These are phyloP conservation scores for Epichloe typhina DNA, from an alignment of 2,329 filamentous ascomycete species.

Conservation along the genomic window DNA sequence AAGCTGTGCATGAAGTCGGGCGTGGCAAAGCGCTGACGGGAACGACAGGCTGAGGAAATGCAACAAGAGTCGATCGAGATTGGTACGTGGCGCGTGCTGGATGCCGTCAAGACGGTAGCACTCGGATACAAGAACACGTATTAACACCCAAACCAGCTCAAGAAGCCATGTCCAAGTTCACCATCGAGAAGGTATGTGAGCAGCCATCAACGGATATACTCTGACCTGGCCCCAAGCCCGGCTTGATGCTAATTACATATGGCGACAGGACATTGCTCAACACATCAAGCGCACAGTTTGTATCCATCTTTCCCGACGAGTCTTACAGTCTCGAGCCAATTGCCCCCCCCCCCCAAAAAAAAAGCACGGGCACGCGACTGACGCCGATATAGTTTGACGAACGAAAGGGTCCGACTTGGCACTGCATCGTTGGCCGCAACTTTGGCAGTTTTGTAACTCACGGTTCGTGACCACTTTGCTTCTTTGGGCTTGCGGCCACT, in stretches of 20 bases:
- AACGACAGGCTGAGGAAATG: slow-evolving; percentile 80
- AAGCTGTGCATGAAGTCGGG: not conserved
- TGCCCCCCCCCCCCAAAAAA: not conserved
- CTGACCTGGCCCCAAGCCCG: not conserved
- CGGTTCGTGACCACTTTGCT: slow-evolving; percentile 40
- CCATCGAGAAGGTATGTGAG: slow-evolving; percentile 42
- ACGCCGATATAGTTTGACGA: slow-evolving; percentile 64
- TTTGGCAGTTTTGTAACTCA: slow-evolving; percentile 99
- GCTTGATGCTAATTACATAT: slow-evolving; percentile 9
- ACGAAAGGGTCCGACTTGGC: slow-evolving; percentile 95
- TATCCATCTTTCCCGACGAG: slow-evolving; percentile 3
- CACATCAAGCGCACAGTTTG: slow-evolving; percentile 86
- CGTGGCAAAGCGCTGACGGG: slow-evolving; percentile 16
- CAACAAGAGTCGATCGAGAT: slow-evolving; percentile 91
- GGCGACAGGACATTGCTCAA: slow-evolving; percentile 72
- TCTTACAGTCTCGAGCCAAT: not conserved
- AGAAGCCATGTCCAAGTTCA: slow-evolving; percentile 50
- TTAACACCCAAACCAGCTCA: slow-evolving; percentile 30
- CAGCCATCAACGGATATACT: not conserved
- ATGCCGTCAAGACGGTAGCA: not conserved
- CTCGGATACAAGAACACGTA: not conserved
- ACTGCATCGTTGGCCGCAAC: slow-evolving; percentile 96
- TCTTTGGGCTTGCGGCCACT: not conserved
- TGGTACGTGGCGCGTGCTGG: slow-evolving; percentile 43
- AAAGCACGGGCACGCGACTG: not conserved